phyloP scores from a whole-genome alignment of 139 green algal species.

The Micromonas pusilla region DNA sequence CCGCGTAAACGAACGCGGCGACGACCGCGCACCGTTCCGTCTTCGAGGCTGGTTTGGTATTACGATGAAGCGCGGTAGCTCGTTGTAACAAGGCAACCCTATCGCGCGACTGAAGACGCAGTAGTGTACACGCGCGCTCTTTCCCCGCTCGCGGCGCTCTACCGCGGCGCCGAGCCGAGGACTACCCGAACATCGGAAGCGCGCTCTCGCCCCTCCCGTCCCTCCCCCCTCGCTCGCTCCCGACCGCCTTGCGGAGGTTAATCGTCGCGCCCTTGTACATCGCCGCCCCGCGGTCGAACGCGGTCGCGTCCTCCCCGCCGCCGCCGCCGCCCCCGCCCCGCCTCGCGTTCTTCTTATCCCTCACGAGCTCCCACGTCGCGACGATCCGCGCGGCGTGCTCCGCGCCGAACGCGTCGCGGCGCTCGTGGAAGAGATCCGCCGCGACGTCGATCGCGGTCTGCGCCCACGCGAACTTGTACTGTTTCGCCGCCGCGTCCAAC shows the following conservation, averaged over 20 bases:
- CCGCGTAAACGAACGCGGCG: neutral
- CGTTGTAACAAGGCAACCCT: no score
- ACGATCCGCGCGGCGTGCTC: neutral
- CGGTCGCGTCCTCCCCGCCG: neutral
- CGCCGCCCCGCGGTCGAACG: neutral
- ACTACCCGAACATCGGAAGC: neutral
- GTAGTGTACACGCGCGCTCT: no score
- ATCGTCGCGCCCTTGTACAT: neutral
- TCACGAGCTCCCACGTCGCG: neutral
- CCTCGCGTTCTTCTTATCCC: slow-evolving; percentile 8
- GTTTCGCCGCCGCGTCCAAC: neutral
- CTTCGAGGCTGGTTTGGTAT: no score
- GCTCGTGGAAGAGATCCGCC: slow-evolving; percentile 5
- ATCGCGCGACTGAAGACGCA: no score
- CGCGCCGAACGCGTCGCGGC: neutral
- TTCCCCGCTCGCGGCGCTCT: no score
- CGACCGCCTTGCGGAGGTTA: neutral
- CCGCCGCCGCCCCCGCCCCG: neutral
- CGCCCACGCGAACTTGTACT: neutral
- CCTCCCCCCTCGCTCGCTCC: neutral
- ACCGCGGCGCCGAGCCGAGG: no score
- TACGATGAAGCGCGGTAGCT: no score
- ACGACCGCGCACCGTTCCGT: neutral
- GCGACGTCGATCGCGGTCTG: slow-evolving; percentile 8
- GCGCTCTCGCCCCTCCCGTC: neutral